These are phyloP conservation scores for Trichothecium sympodiale DNA, from an alignment of 2,329 filamentous ascomycete genomes.

Conservation along the genomic window DNA sequence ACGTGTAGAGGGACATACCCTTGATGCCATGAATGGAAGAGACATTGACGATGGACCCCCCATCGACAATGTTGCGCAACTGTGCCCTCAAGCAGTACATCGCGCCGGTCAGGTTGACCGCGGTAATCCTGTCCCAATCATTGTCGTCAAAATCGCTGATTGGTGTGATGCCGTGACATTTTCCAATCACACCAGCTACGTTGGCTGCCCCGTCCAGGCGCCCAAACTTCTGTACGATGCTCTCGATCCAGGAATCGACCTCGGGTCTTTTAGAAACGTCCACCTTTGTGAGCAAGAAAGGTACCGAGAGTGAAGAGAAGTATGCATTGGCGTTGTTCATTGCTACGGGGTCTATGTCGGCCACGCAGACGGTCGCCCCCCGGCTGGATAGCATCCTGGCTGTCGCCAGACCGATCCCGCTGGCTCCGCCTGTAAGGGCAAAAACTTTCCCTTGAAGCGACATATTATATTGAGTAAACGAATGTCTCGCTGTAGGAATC, in stretches of 20 bases:
- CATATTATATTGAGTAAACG: background rate
- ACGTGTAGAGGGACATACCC: slow-evolving; percentile 25
- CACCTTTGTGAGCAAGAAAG: slow-evolving; percentile 27
- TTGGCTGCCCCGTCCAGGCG: slow-evolving; percentile 44
- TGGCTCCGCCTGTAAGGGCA: slow-evolving; percentile 10
- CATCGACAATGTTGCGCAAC: slow-evolving; percentile 24
- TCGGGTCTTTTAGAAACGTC: slow-evolving; percentile 35
- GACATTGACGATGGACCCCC: slow-evolving; percentile 49
- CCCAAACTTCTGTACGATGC: slow-evolving; percentile 35
- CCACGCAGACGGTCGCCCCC: slow-evolving; percentile 21
- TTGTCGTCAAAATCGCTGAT: slow-evolving; percentile 33
- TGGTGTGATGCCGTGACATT: slow-evolving; percentile 25
- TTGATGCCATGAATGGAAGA: slow-evolving; percentile 34
- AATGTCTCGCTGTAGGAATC: too few relatives aligned
- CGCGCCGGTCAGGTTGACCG: slow-evolving; percentile 37
- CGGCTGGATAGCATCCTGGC: slow-evolving; percentile 2
- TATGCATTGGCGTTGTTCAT: slow-evolving; percentile 18
- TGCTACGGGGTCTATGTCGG: slow-evolving; percentile 22
- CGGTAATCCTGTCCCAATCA: slow-evolving; percentile 37
- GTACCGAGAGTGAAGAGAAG: slow-evolving; percentile 11
- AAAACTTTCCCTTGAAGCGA: slow-evolving; percentile 5
- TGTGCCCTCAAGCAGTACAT: slow-evolving; percentile 39
- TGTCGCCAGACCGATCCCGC: slow-evolving; percentile 11
- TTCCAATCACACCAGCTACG: slow-evolving; percentile 40
- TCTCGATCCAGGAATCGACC: slow-evolving; percentile 39